phyloP scores from a whole-genome alignment of 805 yeast species.

The Sugiyamaella boreocaroliniensis region DNA sequence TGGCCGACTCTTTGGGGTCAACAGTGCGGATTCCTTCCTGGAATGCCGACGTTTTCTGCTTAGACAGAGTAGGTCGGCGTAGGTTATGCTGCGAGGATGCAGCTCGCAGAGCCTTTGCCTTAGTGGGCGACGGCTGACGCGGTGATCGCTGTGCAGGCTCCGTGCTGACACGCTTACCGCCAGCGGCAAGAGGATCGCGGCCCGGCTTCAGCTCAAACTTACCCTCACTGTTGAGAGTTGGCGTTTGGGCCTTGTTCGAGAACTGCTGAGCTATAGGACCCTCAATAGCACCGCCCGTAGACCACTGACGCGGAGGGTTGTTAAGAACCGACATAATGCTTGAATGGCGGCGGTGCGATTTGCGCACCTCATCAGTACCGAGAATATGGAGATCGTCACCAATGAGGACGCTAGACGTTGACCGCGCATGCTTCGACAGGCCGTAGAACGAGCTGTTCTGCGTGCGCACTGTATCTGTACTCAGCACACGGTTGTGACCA shows the following conservation, averaged over 20 bases:
- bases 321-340: constrained; percentile 18
- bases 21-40: constrained; percentile 74
- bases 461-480: not conserved
- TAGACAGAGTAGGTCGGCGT: constrained; percentile 15
- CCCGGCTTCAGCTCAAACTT: not conserved
- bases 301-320: constrained; percentile 1
- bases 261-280: not conserved
- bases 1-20: constrained; percentile 70
- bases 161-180: not conserved
- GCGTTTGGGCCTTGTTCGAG: not conserved
- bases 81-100: constrained; percentile 43
- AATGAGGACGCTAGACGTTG: constrained; percentile 13
- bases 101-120: constrained; percentile 1
- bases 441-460: constrained; percentile 5
- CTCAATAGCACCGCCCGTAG: constrained; percentile 1
- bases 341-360: constrained; percentile 19
- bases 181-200: not conserved
- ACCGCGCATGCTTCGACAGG: constrained; percentile 13
- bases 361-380: constrained; percentile 5
- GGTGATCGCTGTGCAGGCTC: constrained; percentile 3
- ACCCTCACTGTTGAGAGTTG: not conserved
- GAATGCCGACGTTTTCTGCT: constrained; percentile 39
- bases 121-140: not conserved
- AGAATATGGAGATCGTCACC: not conserved
- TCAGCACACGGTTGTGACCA: not conserved